Base-by-base conservation (phyloP, 345 rosid genomes). In the Jatropha curcas region DNA sequence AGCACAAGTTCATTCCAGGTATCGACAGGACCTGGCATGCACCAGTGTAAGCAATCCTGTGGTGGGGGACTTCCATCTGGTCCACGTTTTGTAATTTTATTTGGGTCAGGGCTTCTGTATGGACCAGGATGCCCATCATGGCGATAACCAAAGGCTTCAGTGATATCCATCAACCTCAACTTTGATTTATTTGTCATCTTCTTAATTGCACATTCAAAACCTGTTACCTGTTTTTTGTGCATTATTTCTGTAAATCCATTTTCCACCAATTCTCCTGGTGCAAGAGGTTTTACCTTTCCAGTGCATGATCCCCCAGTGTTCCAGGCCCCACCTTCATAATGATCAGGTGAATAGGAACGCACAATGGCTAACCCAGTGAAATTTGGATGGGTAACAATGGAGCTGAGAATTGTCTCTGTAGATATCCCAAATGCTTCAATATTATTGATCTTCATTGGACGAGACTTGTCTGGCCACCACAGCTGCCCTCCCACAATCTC, bases 121-220 rank as follows among this genome's bases (percentile, higher is more conserved):
- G 99, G 99, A 41, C 99, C 98, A 3, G 97, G 97, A 82, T 95
- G 99, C 27, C 99, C 99, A 34, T 95, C 98, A 22, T 91, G 98
- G 19, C 99, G 97, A 79, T 91, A 95, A 16, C 92, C 86, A 24
- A 95, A 95, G 14, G 84, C 79, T 63, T 88, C 90, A 0, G 99
- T 95, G 56, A 95, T 86, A 78, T 92, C 97, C 99, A 95, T 91
- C 83, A 92, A 73, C 82, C 75, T 86, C 80, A 92, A 50, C 77
- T 84, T 90, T 45, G 87, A 85, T 68, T 77, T 86, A 50, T 83
- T 81, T 0, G 79, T 73, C 0, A 65, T 86, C 80, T 74, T 86
- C 79, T 76, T 74, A 24, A 77, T 52, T n/a, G 88, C 94, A 13
- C 59, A 74, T 67, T 82, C 70, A 78, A 85, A 95, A 59, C 93